Percentiles rank a stretch among this genome's conserved stretches.
Conservation (phyloP, 441 rosid genomes). For the Sinapis alba region DNA sequence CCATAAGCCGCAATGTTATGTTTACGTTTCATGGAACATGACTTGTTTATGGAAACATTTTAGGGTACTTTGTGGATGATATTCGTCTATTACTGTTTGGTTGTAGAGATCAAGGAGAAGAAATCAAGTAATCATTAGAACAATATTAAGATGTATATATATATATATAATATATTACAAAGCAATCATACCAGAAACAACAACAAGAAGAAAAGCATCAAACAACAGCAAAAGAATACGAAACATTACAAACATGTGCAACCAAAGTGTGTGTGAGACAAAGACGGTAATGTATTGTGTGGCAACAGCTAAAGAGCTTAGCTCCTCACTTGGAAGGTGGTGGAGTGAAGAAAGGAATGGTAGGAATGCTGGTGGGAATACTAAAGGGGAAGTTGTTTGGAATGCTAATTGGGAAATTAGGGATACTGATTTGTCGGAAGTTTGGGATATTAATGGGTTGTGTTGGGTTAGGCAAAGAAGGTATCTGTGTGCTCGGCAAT, state of each 20-base stretch:
- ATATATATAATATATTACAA: background rate
- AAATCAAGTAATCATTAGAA: slow-evolving; percentile 2
- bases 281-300: background rate
- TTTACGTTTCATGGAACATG: background rate
- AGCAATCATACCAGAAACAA: slow-evolving; percentile 1
- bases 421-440: slow-evolving; percentile 37
- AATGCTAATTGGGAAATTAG: slow-evolving; percentile 33
- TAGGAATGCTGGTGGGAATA: slow-evolving; percentile 36
- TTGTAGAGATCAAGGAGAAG: background rate
- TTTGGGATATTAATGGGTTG: slow-evolving; percentile 36
- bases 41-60: background rate
- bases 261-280: background rate
- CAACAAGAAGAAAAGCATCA: background rate
- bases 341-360: slow-evolving; percentile 38
- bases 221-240: background rate
- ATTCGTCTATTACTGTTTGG: background rate
- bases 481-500: slow-evolving; percentile 9
- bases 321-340: slow-evolving; percentile 45
- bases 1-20: no score
- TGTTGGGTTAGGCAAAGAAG: slow-evolving; percentile 34
- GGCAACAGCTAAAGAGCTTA: slow-evolving; percentile 7
- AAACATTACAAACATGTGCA: slow-evolving; percentile 16
- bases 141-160: no score
- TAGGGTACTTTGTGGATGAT: background rate
- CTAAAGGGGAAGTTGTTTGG: slow-evolving; percentile 39